Conservation (phyloP, 2,329 filamentous ascomycete species). For the Venturia oleaginea region DNA sequence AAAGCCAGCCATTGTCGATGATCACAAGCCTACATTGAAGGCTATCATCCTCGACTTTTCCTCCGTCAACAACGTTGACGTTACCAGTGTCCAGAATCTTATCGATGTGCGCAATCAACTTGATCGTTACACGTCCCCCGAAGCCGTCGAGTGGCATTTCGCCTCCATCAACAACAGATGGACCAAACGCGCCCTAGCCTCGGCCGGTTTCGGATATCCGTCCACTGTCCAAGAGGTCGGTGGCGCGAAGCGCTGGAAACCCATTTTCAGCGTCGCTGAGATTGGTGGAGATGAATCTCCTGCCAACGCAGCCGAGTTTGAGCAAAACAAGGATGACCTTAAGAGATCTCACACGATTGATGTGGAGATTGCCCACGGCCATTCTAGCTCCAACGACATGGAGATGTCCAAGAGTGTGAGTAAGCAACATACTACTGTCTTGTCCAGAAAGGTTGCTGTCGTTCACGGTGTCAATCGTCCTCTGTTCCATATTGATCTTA, state of each 20-base stretch:
- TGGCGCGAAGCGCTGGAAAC: slow-evolving; percentile 67
- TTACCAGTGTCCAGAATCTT: slow-evolving; percentile 83
- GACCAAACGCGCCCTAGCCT: slow-evolving; percentile 82
- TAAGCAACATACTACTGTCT: slow-evolving; percentile 23
- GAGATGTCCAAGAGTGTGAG: slow-evolving; percentile 15
- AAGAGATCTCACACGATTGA: background rate
- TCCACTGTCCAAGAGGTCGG: slow-evolving; percentile 42
- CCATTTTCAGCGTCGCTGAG: slow-evolving; percentile 91
- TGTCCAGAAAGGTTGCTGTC: slow-evolving; percentile 43
- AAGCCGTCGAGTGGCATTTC: slow-evolving; percentile 88
- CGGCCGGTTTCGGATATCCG: slow-evolving; percentile 83
- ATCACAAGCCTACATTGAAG: slow-evolving; percentile 60
- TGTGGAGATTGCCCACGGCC: slow-evolving; percentile 27
- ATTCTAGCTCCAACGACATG: slow-evolving; percentile 31
- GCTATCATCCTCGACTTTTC: slow-evolving; percentile 93
- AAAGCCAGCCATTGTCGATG: slow-evolving; percentile 39
- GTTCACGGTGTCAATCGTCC: slow-evolving; percentile 83
- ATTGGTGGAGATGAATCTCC: slow-evolving; percentile 64
- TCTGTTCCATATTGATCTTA: slow-evolving; percentile 89
- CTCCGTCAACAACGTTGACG: slow-evolving; percentile 86
- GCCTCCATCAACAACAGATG: slow-evolving; percentile 89
- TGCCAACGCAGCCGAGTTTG: slow-evolving; percentile 54
- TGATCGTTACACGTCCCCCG: slow-evolving; percentile 71
- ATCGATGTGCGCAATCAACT: slow-evolving; percentile 94
- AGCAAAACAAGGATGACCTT: slow-evolving; percentile 10